phyloP scores from a whole-genome alignment of 805 yeast genomes.

The Saturnispora halmiae region DNA sequence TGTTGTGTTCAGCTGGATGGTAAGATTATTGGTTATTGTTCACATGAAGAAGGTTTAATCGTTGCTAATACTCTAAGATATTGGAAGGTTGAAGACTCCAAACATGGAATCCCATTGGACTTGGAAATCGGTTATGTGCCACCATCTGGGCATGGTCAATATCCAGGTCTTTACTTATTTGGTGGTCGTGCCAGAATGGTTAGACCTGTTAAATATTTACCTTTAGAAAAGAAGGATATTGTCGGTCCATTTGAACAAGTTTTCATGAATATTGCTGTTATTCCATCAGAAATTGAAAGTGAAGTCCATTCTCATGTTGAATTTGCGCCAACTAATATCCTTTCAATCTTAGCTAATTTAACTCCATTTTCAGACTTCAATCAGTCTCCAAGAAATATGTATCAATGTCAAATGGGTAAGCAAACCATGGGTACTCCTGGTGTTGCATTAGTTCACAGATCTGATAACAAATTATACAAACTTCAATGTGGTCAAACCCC shows the following conservation, averaged over 20 bases:
- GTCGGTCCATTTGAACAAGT: conserved; percentile 98
- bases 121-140: conserved; percentile 95
- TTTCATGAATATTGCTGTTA: conserved; percentile 91
- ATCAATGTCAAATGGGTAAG: conserved; percentile 99
- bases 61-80: conserved; percentile 84
- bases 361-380: conserved; percentile 98
- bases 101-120: conserved; percentile 68
- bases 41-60: conserved; percentile 77
- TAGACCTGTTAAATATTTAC: conserved; percentile 90
- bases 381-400: conserved; percentile 99
- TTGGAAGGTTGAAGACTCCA: conserved; percentile 78
- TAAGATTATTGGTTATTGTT: conserved; percentile 84
- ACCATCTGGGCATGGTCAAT: conserved; percentile 91
- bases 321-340: conserved; percentile 86
- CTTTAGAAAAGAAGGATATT: conserved; percentile 71
- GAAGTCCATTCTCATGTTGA: conserved; percentile 89
- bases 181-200: conserved; percentile 93
- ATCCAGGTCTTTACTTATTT: conserved; percentile 88
- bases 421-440: conserved; percentile 99
- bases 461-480: conserved; percentile 89
- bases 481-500: conserved; percentile 96
- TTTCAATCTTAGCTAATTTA: conserved; percentile 90
- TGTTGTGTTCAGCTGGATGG: conserved; percentile 95
- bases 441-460: conserved; percentile 83
- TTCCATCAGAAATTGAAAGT: conserved; percentile 79